phyloP scores from a whole-genome alignment of 257 asterid species.

The Thymus mandschuricus region DNA sequence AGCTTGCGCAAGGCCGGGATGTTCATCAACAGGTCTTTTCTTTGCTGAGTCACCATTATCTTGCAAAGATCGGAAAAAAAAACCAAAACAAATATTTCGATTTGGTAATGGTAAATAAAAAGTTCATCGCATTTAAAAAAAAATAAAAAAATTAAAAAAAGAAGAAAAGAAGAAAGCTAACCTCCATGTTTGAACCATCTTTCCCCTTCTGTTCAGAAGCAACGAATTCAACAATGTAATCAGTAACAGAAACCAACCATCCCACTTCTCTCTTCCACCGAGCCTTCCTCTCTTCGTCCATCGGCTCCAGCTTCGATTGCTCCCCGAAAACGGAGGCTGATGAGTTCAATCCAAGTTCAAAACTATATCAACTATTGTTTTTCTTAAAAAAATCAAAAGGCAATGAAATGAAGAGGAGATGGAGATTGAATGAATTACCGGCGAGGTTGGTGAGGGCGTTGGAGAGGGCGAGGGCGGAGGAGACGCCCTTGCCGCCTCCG shows the following conservation, averaged over 20 bases:
- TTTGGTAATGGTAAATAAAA: neutral
- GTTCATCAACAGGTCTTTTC: conserved; percentile 65
- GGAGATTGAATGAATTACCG: conserved; percentile 38
- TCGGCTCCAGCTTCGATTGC: conserved; percentile 74
- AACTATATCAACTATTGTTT: too few species aligned
- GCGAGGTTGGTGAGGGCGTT: conserved; percentile 92
- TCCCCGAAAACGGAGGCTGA: conserved; percentile 93
- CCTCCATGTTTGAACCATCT: conserved; percentile 89
- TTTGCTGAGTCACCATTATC: conserved; percentile 86
- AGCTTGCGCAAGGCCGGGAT: conserved; percentile 85
- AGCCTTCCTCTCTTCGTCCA: conserved; percentile 66
- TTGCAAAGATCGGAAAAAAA: conserved; percentile 25
- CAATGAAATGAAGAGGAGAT: too few species aligned
- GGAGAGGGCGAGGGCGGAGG: conserved; percentile 88
- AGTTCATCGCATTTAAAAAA: too few species aligned
- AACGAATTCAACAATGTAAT: conserved; percentile 79
- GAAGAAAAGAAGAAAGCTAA: neutral
- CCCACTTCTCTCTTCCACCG: conserved; percentile 83
- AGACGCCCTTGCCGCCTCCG: conserved; percentile 91
- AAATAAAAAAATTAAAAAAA: too few species aligned
- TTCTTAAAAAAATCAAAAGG: too few species aligned
- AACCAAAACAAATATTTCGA: neutral
- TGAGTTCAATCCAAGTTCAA: neutral
- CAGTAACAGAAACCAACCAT: conserved; percentile 86
- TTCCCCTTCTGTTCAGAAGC: conserved; percentile 72